These are phyloP conservation scores for Fusarium nematophilum DNA, from an alignment of 2,329 filamentous ascomycete species.

Conservation along the genomic window DNA sequence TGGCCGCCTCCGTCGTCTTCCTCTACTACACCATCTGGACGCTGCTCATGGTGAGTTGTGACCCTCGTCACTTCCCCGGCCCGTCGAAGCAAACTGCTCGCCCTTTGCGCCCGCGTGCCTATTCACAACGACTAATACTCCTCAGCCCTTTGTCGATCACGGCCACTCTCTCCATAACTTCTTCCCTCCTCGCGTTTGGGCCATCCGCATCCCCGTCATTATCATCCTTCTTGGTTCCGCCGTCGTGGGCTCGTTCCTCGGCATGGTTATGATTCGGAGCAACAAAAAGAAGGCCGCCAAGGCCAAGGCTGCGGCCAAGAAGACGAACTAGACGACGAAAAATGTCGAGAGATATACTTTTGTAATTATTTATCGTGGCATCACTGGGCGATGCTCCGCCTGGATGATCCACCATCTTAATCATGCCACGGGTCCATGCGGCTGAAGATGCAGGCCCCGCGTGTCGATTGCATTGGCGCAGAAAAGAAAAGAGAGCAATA, in stretches of 20 bases:
- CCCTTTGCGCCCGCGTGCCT: conserved; percentile 3
- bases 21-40: conserved; percentile 98
- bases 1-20: conserved; percentile 72
- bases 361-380: conserved; percentile 35
- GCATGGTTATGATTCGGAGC: conserved; percentile 98
- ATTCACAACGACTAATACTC: conserved; percentile 24
- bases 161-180: conserved; percentile 93
- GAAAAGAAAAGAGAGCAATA: conserved; percentile 32
- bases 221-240: conserved; percentile 91
- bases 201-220: conserved; percentile 97
- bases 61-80: conserved; percentile 13
- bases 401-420: conserved; percentile 29
- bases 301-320: conserved; percentile 84
- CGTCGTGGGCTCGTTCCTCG: conserved; percentile 95
- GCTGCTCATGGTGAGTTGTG: conserved; percentile 83
- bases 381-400: conserved; percentile 20
- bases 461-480: conserved; percentile 10
- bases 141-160: conserved; percentile 94
- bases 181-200: conserved; percentile 98
- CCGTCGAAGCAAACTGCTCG: conserved; percentile 3
- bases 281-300: conserved; percentile 98
- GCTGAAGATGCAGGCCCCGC: conserved; percentile 1
- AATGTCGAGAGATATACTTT: conserved; percentile 30
- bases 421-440: conserved; percentile 20
- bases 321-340: conserved; percentile 75